Base-by-base conservation (phyloP, 257 asterid genomes). In the Nicotiana tabacum region DNA sequence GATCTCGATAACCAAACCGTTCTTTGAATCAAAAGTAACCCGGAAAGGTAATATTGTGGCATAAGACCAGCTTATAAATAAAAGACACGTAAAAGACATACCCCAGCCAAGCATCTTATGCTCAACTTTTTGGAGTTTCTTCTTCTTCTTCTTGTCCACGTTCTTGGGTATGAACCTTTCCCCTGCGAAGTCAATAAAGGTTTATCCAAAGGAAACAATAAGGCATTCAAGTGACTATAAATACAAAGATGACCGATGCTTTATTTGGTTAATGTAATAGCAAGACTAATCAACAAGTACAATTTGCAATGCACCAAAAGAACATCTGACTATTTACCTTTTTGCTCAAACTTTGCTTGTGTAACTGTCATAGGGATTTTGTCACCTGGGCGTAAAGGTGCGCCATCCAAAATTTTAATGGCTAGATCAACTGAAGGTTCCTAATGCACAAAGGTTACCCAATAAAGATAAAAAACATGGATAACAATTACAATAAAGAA, bases 61-160 rank as follows among this genome's bases (percentile, higher is more conserved):
- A 76, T 27, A 51, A 74, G 53, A 51, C 79, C 61, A 76, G 80
- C 16, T 76, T 51, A 7, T 15, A 32, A 43, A 18, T 21, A 72
- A 12, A 70, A 46, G 78, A 72, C 35, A 29, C 1, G 61, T 48
- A 72, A 83, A 81, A 85, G 81, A 82, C 94, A 15, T 91, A 96
- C 99, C 99, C 99, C 99, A 96, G 82, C 99, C 97, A 84, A 94
- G 92, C 97, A 96, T 93, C 91, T 96, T 96, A 82, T 89, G 92
- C 87, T 96, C 99, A 69, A 91, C 97, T 87, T 89, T 89, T 89
- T 96, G 94, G 87, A 92, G 90, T 82, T 94, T 96, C 84, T 81
- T 94, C 93, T 94, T 94, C 94, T 92, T 96, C 77, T 86, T 91
- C 88, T 94, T 94, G 89, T 96, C 99, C 81, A 86, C 90, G 87